Conservation (phyloP, 2,329 filamentous ascomycete genomes). For the Calycina marina region DNA sequence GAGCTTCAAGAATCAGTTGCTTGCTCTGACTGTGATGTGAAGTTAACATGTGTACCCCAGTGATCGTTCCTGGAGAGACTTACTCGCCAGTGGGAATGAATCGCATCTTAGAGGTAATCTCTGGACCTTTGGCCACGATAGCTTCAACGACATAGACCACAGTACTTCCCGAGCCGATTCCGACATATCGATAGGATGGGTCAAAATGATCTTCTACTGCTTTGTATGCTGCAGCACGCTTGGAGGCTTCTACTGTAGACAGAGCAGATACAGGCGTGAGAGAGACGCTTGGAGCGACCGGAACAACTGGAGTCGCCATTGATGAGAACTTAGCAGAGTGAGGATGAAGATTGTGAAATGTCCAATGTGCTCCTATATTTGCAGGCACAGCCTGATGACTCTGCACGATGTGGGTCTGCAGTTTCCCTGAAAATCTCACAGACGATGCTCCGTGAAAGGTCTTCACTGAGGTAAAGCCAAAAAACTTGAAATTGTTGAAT, state of each 20-base stretch:
- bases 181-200: constrained; percentile 46
- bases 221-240: constrained; percentile 58
- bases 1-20: constrained; percentile 68
- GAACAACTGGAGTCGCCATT: background rate
- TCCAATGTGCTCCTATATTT: too few species aligned
- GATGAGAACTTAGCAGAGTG: too few species aligned
- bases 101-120: constrained; percentile 48
- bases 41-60: background rate
- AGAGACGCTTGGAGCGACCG: background rate
- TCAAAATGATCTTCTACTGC: constrained; percentile 62
- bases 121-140: constrained; percentile 46
- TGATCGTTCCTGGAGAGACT: background rate
- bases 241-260: constrained; percentile 51
- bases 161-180: constrained; percentile 70
- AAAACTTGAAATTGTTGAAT: too few species aligned
- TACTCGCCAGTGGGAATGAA: constrained; percentile 72
- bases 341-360: too few species aligned
- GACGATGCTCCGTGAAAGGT: too few species aligned
- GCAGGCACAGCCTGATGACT: too few species aligned
- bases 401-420: too few species aligned
- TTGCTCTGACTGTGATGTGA: constrained; percentile 47
- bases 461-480: too few species aligned
- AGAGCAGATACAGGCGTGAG: constrained; percentile 5
- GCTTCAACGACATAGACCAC: constrained; percentile 78
- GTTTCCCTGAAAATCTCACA: too few species aligned